Evolutionary conservation across 2,329 filamentous ascomycete genomes (phyloP).

Genomic region (Cladophialophora bantiana): DNA sequence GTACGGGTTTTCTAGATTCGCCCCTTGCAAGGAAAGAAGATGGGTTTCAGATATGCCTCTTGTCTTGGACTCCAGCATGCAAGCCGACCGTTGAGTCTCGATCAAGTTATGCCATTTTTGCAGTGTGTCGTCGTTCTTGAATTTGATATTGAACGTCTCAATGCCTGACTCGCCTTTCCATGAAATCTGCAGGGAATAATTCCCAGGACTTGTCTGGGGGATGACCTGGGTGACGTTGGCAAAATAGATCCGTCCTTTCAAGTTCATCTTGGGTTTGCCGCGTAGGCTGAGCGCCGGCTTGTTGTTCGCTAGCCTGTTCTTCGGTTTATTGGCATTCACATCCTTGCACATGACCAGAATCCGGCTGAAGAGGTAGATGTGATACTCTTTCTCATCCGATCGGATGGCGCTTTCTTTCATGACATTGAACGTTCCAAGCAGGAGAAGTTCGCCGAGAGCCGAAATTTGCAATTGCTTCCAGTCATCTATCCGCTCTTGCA

Average conservation of each 20-base stretch:
- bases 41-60: slow-evolving; percentile 66
- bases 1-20: slow-evolving; percentile 83
- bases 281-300: slow-evolving; percentile 76
- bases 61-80: slow-evolving; percentile 59
- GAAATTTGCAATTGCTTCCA: slow-evolving; percentile 95
- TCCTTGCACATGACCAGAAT: slow-evolving; percentile 98
- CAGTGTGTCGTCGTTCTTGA: slow-evolving; percentile 88
- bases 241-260: slow-evolving; percentile 99
- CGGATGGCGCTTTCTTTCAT: slow-evolving; percentile 69
- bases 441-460: slow-evolving; percentile 85
- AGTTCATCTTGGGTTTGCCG: slow-evolving; percentile 78
- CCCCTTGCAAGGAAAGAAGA: slow-evolving; percentile 78
- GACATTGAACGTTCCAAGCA: slow-evolving; percentile 90
- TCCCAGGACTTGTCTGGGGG: slow-evolving; percentile 83
- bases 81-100: slow-evolving; percentile 71
- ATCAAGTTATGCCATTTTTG: slow-evolving; percentile 88
- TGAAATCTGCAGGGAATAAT: slow-evolving; percentile 95
- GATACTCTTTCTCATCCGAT: slow-evolving; percentile 69
- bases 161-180: slow-evolving; percentile 98
- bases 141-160: slow-evolving; percentile 95
- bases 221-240: slow-evolving; percentile 97
- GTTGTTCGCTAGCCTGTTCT: slow-evolving; percentile 65
- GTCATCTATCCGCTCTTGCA: slow-evolving; percentile 85
- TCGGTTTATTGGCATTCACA: slow-evolving; percentile 80
- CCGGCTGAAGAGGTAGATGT: slow-evolving; percentile 95